Conservation (phyloP, 108 stramenopile genomes). For the Schizochytrium sp. region DNA sequence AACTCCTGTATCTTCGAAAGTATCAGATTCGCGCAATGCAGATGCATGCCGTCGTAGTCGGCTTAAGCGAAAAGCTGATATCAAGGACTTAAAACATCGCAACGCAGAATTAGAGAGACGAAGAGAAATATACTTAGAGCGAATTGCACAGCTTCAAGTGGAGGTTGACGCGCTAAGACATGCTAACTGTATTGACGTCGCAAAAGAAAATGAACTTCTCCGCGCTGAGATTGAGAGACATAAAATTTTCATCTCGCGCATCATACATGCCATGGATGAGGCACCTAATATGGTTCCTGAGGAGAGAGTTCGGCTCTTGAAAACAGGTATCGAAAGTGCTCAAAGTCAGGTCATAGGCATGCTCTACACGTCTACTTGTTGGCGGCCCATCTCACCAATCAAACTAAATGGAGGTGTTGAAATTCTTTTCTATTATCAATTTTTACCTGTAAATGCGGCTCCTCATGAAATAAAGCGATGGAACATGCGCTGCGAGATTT, state of each 20-base stretch:
- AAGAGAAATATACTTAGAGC: background rate
- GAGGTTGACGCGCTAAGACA: background rate
- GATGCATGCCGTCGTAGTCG: conserved; percentile 18
- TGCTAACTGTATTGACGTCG: conserved; percentile 5
- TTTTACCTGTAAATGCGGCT: background rate
- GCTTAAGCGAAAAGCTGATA: conserved; percentile 31
- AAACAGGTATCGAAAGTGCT: background rate
- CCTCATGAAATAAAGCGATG: background rate
- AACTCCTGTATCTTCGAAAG: too few species aligned
- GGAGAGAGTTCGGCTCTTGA: conserved; percentile 40
- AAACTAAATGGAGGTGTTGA: background rate
- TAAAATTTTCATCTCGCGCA: background rate
- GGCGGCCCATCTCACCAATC: background rate
- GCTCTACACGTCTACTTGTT: background rate
- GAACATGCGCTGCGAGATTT: conserved; percentile 28
- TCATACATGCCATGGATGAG: background rate
- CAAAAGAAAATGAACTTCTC: conserved; percentile 14
- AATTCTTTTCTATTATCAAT: background rate
- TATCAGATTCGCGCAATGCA: conserved; percentile 19
- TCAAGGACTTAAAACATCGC: background rate
- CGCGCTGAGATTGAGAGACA: conserved; percentile 19
- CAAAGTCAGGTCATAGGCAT: background rate
- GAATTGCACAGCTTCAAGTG: conserved; percentile 53
- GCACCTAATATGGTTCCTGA: conserved; percentile 23
- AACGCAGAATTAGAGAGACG: conserved; percentile 4